Percentiles rank a stretch among this genome's conserved stretches.
These are phyloP conservation scores for Cercospora janseana DNA, from an alignment of 2,329 filamentous ascomycete genomes.

Conservation along the genomic window DNA sequence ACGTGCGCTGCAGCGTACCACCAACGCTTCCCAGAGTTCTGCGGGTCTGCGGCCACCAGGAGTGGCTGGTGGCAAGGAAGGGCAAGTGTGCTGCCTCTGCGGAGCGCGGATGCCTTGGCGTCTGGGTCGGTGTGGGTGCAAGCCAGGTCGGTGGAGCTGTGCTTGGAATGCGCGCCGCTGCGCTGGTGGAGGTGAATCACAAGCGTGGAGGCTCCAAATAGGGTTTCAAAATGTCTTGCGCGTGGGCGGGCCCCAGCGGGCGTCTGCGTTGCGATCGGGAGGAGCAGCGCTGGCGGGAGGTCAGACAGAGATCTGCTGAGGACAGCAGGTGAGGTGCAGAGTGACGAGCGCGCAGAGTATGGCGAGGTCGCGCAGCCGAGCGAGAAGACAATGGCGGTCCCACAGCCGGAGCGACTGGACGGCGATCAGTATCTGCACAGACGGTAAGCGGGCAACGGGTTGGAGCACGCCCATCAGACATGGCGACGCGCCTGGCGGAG, in stretches of 20 bases:
- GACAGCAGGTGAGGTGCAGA: slow-evolving; percentile 4
- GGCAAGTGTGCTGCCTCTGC: slow-evolving; percentile 23
- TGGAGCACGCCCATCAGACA: slow-evolving; percentile 1
- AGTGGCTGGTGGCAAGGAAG: slow-evolving; percentile 27
- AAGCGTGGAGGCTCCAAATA: slow-evolving; percentile 22
- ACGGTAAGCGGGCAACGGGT: slow-evolving; percentile 16
- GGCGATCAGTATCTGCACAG: slow-evolving; percentile 27
- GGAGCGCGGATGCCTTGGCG: slow-evolving; percentile 27
- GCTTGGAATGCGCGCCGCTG: slow-evolving; percentile 32
- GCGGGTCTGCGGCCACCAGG: slow-evolving; percentile 28
- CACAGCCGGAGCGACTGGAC: slow-evolving; percentile 18
- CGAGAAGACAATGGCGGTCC: slow-evolving; percentile 14
- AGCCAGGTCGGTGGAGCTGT: slow-evolving; percentile 35
- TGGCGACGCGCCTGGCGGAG: slow-evolving; percentile 14
- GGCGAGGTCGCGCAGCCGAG: slow-evolving; percentile 17
- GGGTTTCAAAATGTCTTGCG: slow-evolving; percentile 27
- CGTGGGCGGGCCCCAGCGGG: slow-evolving; percentile 15
- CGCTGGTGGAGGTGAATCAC: slow-evolving; percentile 32
- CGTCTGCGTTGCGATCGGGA: slow-evolving; percentile 13
- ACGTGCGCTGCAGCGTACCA: slow-evolving; percentile 28
- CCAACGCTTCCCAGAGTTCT: slow-evolving; percentile 26
- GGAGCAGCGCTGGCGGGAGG: slow-evolving; percentile 8
- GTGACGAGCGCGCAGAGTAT: slow-evolving; percentile 1
- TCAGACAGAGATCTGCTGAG: slow-evolving; percentile 8
- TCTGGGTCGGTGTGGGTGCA: slow-evolving; percentile 28